phyloP scores from a whole-genome alignment of 257 asterid genomes.

The Fraxinus anomala region DNA sequence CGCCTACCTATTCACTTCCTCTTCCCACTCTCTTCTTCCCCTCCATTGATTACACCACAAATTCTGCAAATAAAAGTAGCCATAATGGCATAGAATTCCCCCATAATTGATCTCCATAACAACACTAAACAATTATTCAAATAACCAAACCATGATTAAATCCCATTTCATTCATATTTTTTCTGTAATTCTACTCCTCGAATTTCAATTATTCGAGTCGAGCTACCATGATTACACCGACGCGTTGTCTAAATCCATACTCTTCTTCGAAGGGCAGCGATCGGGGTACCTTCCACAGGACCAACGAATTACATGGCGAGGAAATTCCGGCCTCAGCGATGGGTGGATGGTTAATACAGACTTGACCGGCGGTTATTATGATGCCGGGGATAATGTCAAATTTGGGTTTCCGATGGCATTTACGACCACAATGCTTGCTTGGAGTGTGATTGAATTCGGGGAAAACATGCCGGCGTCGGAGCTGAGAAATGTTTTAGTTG shows the following conservation, averaged over 20 bases:
- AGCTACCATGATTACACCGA: constrained; percentile 71
- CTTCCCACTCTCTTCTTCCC: too few relatives aligned
- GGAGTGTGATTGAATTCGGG: constrained; percentile 92
- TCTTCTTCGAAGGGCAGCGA: constrained; percentile 90
- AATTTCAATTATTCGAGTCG: constrained; percentile 29
- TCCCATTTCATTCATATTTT: too few relatives aligned
- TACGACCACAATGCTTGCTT: constrained; percentile 89
- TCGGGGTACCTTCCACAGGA: constrained; percentile 81
- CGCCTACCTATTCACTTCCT: too few relatives aligned
- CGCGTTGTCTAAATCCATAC: constrained; percentile 73
- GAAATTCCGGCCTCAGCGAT: constrained; percentile 83
- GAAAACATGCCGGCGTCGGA: constrained; percentile 71
- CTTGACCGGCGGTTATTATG: constrained; percentile 90
- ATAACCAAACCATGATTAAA: too few relatives aligned
- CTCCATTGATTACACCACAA: too few relatives aligned
- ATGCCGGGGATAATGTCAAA: constrained; percentile 94
- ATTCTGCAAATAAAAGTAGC: too few relatives aligned
- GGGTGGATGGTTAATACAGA: constrained; percentile 61
- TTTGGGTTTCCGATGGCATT: constrained; percentile 95
- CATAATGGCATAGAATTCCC: too few relatives aligned
- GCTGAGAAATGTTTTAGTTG: constrained; percentile 67
- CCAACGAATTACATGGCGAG: constrained; percentile 85
- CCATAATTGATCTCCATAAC: too few relatives aligned
- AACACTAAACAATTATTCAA: too few relatives aligned
- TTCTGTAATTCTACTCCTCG: too few relatives aligned